A percentile compares a stretch with the other conserved stretches of the same genome.
phyloP scores from a whole-genome alignment of 352 stramenopile species.

The Phytophthora vignae region DNA sequence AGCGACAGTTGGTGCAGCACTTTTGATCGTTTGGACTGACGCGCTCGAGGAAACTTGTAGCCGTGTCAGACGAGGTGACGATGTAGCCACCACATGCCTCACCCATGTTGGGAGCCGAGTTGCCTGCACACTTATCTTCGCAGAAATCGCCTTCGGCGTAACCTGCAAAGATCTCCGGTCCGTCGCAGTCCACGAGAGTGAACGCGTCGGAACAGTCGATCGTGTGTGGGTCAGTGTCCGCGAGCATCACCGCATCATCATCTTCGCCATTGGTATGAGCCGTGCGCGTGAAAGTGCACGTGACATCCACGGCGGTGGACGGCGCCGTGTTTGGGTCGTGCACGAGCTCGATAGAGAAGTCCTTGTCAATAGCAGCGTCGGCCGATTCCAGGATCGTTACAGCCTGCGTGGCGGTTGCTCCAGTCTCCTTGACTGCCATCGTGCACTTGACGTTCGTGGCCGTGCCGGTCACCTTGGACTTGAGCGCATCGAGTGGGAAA shows the following conservation, averaged over 20 bases:
- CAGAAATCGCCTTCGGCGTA: conserved; percentile 30
- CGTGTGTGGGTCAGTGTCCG: neutral
- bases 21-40: no score
- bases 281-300: conserved; percentile 49
- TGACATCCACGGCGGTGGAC: conserved; percentile 40
- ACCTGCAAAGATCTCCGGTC: conserved; percentile 42
- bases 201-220: conserved; percentile 51
- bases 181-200: conserved; percentile 57
- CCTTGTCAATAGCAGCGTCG: neutral
- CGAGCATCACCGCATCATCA: neutral
- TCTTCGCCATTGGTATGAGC: neutral
- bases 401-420: no score
- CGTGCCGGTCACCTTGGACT: neutral
- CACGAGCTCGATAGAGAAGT: conserved; percentile 62
- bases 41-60: no score
- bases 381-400: neutral
- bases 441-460: conserved; percentile 9
- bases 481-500: conserved; percentile 2
- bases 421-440: neutral
- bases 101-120: no score
- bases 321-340: conserved; percentile 40
- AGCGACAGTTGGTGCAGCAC: no score
- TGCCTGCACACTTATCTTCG: conserved; percentile 30
- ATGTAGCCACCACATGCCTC: conserved; percentile 48
- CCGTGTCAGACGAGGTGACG: conserved; percentile 5